Conservation (phyloP, 2,329 filamentous ascomycete species). For the Phaeosphaeria sp. region DNA sequence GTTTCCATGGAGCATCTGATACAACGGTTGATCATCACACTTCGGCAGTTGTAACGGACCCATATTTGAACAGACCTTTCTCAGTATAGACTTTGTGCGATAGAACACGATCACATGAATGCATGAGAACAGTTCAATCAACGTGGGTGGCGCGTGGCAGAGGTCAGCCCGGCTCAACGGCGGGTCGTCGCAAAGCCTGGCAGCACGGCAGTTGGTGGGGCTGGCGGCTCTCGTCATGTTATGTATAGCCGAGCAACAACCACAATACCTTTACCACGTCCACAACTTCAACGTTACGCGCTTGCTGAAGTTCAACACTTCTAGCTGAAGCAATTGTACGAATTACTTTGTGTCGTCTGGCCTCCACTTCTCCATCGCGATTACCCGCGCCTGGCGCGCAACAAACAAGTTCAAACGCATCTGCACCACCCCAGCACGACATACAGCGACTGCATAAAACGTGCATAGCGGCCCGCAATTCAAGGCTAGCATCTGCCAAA, state of each 20-base stretch:
- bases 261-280: slow-evolving; percentile 14
- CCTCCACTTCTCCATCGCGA: neutral
- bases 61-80: neutral
- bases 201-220: slow-evolving; percentile 6
- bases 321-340: slow-evolving; percentile 9
- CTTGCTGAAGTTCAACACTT: slow-evolving; percentile 46
- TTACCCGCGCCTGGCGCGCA: slow-evolving; percentile 8
- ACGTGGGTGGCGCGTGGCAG: neutral
- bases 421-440: slow-evolving; percentile 26
- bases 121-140: neutral
- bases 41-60: neutral
- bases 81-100: neutral
- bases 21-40: neutral
- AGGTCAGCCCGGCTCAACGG: slow-evolving; percentile 1
- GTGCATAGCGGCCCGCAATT: slow-evolving; percentile 36
- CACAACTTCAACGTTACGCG: slow-evolving; percentile 29
- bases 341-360: neutral
- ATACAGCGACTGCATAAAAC: slow-evolving; percentile 18
- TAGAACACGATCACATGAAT: neutral
- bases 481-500: slow-evolving; percentile 28
- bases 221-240: neutral
- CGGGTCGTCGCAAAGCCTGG: neutral
- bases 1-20: neutral
- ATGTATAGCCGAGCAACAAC: slow-evolving; percentile 1
- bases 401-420: slow-evolving; percentile 14